Base-by-base conservation (phyloP, 768 basidiomycete species). In the Russula brevipes region DNA sequence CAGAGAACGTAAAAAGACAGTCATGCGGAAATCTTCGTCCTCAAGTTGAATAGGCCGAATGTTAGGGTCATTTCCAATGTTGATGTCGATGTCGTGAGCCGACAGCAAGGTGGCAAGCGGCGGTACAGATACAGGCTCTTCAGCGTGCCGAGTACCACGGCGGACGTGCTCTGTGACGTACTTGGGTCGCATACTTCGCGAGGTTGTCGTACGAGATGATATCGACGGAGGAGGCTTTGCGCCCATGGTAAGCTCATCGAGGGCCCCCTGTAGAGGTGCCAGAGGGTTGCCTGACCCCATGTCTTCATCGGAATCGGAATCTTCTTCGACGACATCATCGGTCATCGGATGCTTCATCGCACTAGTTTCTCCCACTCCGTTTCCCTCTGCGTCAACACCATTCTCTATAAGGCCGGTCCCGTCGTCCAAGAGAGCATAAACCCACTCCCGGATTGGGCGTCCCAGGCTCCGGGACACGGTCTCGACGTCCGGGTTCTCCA, bases 401-500 rank as follows among this genome's bases (percentile, higher is more conserved):
- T 70, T 61, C 31, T 74, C 73, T 0, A 83, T 80, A 30, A 91
- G 74, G 47, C 88, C 89, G 50, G 89, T 76, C 17, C 81, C 82
- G 67, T 86, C 82, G 55, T 89, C 84, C 46, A 92, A 69, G 31
- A 91, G 76, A 0, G 88, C 79, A 70, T 89, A 88, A 36, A 80
- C 75, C 86, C 86, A 89, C 55, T 75, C 71, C 16, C 87, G 80
- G 53, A 91, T 79, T 1, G 83, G 82, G 36, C 84, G 74, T 5
- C 85, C 85, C 12, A 91, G 80, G 58, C 81, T 85, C 60, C 82
- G 75, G 19, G 82, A 76, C 11, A 87, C 85, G 0, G 83, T 83
- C 71, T 90, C 88, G 36, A 80, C 55, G 72, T 93, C 90, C 0
- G 91, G 91, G 66, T 85, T 81, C 64, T 93, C 91, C 19, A 93